These are phyloP conservation scores for Carex arenaria DNA, from an alignment of 202 grass and related monocot genomes.

Conservation along the genomic window DNA sequence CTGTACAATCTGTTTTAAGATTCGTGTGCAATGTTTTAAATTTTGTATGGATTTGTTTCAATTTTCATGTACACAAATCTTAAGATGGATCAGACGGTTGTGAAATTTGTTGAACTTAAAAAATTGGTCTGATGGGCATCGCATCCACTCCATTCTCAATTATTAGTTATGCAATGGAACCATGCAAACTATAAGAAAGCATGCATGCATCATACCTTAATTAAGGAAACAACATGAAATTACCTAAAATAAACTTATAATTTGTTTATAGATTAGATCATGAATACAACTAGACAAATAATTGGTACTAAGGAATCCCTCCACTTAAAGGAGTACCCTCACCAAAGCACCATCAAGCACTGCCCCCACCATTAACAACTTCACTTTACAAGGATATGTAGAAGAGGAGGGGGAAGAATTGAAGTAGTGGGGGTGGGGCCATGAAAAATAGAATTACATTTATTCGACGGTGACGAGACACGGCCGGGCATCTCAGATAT, in stretches of 20 bases:
- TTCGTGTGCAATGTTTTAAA: too few species aligned
- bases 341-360: background rate
- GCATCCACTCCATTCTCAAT: too few species aligned
- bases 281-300: background rate
- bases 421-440: background rate
- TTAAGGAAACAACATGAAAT: background rate
- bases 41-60: too few species aligned
- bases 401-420: background rate
- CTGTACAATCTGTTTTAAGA: too few species aligned
- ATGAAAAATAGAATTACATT: background rate
- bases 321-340: background rate
- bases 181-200: background rate
- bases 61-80: too few species aligned
- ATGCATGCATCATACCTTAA: background rate
- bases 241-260: background rate
- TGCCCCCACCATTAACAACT: slow-evolving; percentile 15
- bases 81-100: too few species aligned
- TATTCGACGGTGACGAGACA: slow-evolving; percentile 13
- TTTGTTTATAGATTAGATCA: background rate
- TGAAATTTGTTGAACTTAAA: too few species aligned
- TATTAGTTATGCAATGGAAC: background rate
- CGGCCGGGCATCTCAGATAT: background rate
- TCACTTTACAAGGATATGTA: slow-evolving; percentile 1
- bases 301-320: background rate
- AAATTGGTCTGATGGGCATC: too few species aligned